Base-by-base conservation (phyloP, 805 yeast species). In the Saturnispora ahearnii region DNA sequence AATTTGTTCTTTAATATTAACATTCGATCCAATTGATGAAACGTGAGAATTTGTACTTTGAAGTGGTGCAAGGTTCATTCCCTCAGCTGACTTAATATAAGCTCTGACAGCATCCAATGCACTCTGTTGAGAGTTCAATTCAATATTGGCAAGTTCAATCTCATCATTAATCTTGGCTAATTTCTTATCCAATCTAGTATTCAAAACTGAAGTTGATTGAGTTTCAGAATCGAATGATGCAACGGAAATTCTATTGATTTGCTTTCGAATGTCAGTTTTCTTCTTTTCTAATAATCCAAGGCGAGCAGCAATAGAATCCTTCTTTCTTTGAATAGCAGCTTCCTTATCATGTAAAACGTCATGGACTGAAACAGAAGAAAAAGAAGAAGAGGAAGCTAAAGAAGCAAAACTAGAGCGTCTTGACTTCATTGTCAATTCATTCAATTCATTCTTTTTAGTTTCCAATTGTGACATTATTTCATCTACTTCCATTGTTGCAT, bases 51-150 rank as follows among this genome's bases (percentile, higher is more conserved):
- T 33, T 31, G n/a, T 13, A 6, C 47, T 31, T 9, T 38, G 29
- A 24, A 50, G 29, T 10, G 53, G 51, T 11, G 55, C 44, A 12
- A 52, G 41, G 10, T 45, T 22, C 46, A 54, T 37, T 15, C 34
- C 41, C 44, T 49, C 44, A 1, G 56, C 50, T 13, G 54, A 46
- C 2, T 41, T 36, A 12, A 56, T 48, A 48, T 56, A 55, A 6
- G 52, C 51, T n/a, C 46, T 30, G 12, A 56, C 53, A 5, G 55
- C 57, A 22, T n/a, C 26, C 4, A 55, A 36, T 2, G 57, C 57
- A 41, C 52, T 54, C 22, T 41, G 41, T 41, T 56, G 55, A 1
- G 51, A 51, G 26, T 22, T 24, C 29, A 55, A 22, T 34, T 51
- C 58, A 37, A 50, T 43, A 15, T 38, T 36, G 13, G 53, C 49